phyloP scores from a whole-genome alignment of 2,329 filamentous ascomycete genomes.

The Chaetomiaceae sp. region DNA sequence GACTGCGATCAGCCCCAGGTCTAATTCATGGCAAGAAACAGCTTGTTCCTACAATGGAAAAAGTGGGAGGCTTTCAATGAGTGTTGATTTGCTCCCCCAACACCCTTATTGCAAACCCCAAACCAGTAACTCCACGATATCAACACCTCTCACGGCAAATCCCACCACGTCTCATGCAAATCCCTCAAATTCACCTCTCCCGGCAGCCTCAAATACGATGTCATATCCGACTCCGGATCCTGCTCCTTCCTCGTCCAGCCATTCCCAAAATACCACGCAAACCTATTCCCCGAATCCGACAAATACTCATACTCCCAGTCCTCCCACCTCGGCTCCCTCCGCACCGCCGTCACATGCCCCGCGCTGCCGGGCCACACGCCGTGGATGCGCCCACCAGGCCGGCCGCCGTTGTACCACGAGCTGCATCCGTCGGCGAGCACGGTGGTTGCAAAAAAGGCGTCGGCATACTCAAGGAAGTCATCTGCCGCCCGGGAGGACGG shows the following conservation, averaged over 20 bases:
- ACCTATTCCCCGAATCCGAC: slow-evolving; percentile 40
- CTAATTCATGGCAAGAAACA: too few relatives aligned
- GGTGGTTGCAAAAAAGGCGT: slow-evolving; percentile 49
- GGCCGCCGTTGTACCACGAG: slow-evolving; percentile 66
- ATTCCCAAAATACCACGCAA: slow-evolving; percentile 61
- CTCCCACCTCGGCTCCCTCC: slow-evolving; percentile 50
- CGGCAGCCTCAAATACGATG: slow-evolving; percentile 53
- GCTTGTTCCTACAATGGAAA: too few relatives aligned
- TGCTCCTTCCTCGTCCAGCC: slow-evolving; percentile 57
- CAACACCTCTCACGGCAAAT: slow-evolving; percentile 29
- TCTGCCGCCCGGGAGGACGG: slow-evolving; percentile 55
- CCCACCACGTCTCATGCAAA: slow-evolving; percentile 65
- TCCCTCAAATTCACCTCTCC: slow-evolving; percentile 53
- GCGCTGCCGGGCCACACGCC: slow-evolving; percentile 66
- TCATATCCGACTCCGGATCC: slow-evolving; percentile 52
- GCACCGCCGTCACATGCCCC: slow-evolving; percentile 52
- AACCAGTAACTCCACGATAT: background rate
- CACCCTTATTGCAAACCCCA: background rate
- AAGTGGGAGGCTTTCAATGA: too few relatives aligned
- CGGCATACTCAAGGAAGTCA: slow-evolving; percentile 55
- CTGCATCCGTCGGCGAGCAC: slow-evolving; percentile 58
- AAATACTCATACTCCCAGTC: slow-evolving; percentile 48
- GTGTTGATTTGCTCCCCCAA: too few relatives aligned
- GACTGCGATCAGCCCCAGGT: too few relatives aligned
- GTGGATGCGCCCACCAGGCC: slow-evolving; percentile 56